Evolutionary conservation across 495 filamentous ascomycete genomes (phyloP).

Genomic region (Xylaria nigripes): DNA sequence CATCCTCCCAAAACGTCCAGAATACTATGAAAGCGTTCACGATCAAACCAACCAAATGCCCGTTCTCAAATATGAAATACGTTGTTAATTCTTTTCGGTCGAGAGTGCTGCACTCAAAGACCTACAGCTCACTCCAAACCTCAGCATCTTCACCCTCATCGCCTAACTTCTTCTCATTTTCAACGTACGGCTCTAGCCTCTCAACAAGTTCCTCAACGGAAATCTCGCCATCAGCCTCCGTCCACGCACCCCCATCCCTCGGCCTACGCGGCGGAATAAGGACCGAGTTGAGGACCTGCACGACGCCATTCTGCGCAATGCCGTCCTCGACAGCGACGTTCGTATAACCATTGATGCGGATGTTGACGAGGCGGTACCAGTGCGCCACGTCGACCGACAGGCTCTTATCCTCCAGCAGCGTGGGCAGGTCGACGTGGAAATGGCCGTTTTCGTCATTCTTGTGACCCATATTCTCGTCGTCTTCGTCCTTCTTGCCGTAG

Average conservation of each 20-base stretch:
- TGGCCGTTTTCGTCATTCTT: slow-evolving; percentile 12
- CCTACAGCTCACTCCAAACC: slow-evolving; percentile 18
- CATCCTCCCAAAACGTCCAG: too few species aligned
- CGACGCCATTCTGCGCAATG: slow-evolving; percentile 62
- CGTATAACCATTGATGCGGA: slow-evolving; percentile 63
- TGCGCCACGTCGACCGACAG: slow-evolving; percentile 60
- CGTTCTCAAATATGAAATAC: too few species aligned
- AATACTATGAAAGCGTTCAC: too few species aligned
- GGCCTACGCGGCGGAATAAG: slow-evolving; percentile 62
- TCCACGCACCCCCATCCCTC: slow-evolving; percentile 3
- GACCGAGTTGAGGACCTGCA: slow-evolving; percentile 63
- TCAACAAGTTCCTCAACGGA: slow-evolving; percentile 56
- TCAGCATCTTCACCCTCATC: slow-evolving; percentile 20
- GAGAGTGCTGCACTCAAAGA: not conserved
- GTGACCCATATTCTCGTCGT: not conserved
- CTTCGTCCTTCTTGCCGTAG: slow-evolving; percentile 38
- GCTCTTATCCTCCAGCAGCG: slow-evolving; percentile 50
- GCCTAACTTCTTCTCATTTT: slow-evolving; percentile 11
- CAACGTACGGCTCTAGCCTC: slow-evolving; percentile 33
- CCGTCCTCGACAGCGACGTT: slow-evolving; percentile 56
- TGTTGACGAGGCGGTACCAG: slow-evolving; percentile 51
- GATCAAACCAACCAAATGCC: too few species aligned
- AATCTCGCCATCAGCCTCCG: slow-evolving; percentile 45
- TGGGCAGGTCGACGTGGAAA: slow-evolving; percentile 58
- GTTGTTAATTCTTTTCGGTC: too few species aligned